A percentile compares a stretch with the other conserved stretches of the same genome.
These are phyloP conservation scores for Amaranthus hypochondriacus DNA, from an alignment of 148 eudicot genomes.

Conservation along the genomic window DNA sequence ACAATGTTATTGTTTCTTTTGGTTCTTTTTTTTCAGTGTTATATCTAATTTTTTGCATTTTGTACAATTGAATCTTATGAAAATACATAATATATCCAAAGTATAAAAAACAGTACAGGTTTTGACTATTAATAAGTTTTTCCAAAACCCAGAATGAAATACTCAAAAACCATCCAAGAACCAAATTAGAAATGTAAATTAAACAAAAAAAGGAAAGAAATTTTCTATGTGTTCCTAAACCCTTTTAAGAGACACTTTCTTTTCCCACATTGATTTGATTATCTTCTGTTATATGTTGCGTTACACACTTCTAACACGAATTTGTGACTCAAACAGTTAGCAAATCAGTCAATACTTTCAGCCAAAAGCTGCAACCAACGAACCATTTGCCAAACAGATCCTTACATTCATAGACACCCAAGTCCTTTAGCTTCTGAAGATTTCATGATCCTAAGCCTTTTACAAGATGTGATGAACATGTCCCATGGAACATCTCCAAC, in stretches of 20 bases:
- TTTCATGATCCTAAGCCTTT: constrained; percentile 73
- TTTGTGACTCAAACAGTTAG: too few species aligned
- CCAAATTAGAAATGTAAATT: not conserved
- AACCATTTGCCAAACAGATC: too few species aligned
- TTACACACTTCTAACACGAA: constrained; percentile 11
- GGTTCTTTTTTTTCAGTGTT: constrained; percentile 18
- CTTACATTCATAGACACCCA: constrained; percentile 34
- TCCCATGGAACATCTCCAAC: constrained; percentile 95
- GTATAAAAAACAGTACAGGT: constrained; percentile 27
- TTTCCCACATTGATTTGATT: constrained; percentile 2
- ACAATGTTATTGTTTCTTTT: constrained; percentile 20
- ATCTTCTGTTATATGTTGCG: constrained; percentile 13
- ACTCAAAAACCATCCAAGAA: constrained; percentile 22
- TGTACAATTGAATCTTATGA: constrained; percentile 33
- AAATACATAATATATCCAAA: constrained; percentile 30
- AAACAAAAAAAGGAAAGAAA: not conserved
- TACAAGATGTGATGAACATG: constrained; percentile 70
- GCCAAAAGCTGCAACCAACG: too few species aligned
- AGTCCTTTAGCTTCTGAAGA: constrained; percentile 76
- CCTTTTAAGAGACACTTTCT: constrained; percentile 20
- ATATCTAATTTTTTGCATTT: constrained; percentile 19
- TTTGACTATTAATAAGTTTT: constrained; percentile 23
- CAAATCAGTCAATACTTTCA: too few species aligned
- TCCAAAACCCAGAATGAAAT: constrained; percentile 24
- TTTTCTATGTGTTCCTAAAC: constrained; percentile 27